Evolutionary conservation across 2,329 filamentous ascomycete species (phyloP), one percentile per base, ranked within the genome.

Genomic region (Trichoderma atroviride): DNA sequence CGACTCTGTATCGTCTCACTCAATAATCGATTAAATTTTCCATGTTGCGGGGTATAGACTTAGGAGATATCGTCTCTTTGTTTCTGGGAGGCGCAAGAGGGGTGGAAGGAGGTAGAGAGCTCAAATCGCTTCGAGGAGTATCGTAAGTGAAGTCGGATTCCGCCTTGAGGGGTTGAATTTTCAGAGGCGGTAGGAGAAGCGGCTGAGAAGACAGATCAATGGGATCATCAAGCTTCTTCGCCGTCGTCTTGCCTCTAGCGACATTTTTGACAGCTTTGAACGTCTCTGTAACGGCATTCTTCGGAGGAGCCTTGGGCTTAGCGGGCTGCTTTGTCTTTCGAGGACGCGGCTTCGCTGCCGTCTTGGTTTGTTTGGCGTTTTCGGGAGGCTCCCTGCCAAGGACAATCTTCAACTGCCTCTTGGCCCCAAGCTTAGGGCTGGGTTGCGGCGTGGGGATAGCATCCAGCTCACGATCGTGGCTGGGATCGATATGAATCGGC

Each of bases 371-470:
- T 57, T 70, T 74, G 5, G 70, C 72, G 47, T 64, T 68, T n/a
- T 62, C 66, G 7, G 71, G 33, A 13, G 71, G 31, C 47, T 71
- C 64, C 31, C 74, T 72, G n/a, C 69, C 76, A 70, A 88, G 87
- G 0, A 77, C 73, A 37, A 90, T 81, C 71, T 81, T 84, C 72
- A 81, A 83, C 74, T 89, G 88, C 75, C 85, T 88, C 57, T 82
- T 85, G 22, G 75, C 78, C 40, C 82, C 81, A 13, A 69, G 73
- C 73, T 81, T 84, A 53, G 88, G 88, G 74, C 86, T 90, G 24
- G 87, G 83, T 60, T 79, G 83, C 7, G 88, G 88, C 1, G 88
- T 90, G 3, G 84, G 85, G 43, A 90, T 88, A 60, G 83, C 82
- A 71, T 84, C 80, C 22, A 80, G 75, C 31, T 82, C 81, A 59